These are phyloP conservation scores for Millerozyma miso DNA, from an alignment of 805 yeast species.

Conservation along the genomic window DNA sequence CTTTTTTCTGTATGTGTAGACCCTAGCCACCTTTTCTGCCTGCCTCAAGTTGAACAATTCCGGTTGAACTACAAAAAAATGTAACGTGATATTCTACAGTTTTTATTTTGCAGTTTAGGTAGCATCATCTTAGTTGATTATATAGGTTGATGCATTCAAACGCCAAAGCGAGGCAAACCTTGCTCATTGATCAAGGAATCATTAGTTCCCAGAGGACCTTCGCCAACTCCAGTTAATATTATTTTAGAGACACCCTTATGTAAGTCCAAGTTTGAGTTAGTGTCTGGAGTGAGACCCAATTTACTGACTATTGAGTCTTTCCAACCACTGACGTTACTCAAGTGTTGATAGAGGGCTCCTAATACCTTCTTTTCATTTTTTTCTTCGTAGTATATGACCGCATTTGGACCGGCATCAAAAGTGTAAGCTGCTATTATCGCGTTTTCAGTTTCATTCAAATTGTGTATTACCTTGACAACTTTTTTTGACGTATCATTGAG, in stretches of 20 bases:
- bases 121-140: background rate
- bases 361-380: conserved; percentile 71
- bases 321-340: conserved; percentile 70
- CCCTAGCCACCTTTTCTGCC: background rate
- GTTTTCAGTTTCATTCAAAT: conserved; percentile 65
- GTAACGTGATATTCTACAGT: background rate
- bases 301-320: conserved; percentile 23
- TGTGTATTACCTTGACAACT: conserved; percentile 73
- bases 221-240: conserved; percentile 82
- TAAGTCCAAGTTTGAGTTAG: conserved; percentile 47
- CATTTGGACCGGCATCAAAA: conserved; percentile 99
- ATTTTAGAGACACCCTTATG: conserved; percentile 75
- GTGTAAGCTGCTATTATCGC: conserved; percentile 89
- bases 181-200: conserved; percentile 52
- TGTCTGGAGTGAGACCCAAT: conserved; percentile 19
- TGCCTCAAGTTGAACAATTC: too few relatives aligned
- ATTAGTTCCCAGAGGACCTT: conserved; percentile 68
- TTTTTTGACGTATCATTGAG: conserved; percentile 86
- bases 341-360: conserved; percentile 60
- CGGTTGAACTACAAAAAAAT: too few relatives aligned
- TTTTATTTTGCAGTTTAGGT: background rate
- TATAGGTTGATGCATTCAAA: too few relatives aligned
- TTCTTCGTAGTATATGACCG: conserved; percentile 84
- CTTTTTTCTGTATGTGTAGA: background rate
- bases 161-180: conserved; percentile 48